Conservation (phyloP, 495 filamentous ascomycete species). For the Daldinia bambusicola region DNA sequence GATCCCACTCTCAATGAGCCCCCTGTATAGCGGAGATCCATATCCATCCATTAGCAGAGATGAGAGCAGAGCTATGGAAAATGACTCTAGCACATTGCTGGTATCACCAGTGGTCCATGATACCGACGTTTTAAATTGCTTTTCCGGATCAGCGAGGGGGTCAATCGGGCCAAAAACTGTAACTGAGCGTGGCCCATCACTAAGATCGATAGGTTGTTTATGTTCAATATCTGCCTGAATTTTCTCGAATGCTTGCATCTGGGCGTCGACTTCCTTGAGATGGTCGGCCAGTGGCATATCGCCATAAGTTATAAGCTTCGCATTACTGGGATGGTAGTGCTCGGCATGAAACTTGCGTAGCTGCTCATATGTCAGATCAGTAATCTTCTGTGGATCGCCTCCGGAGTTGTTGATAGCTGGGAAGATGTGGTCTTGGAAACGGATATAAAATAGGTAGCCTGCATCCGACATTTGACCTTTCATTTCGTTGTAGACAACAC, state of each 20-base stretch:
- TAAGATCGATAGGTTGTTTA: constrained; percentile 78
- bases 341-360: constrained; percentile 84
- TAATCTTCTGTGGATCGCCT: constrained; percentile 94
- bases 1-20: constrained; percentile 89
- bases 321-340: constrained; percentile 97
- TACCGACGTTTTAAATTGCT: constrained; percentile 90
- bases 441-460: constrained; percentile 93
- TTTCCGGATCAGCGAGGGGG: constrained; percentile 82
- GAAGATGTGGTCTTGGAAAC: constrained; percentile 93
- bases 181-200: constrained; percentile 70
- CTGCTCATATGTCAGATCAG: constrained; percentile 89
- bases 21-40: constrained; percentile 90
- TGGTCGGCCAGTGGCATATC: constrained; percentile 88
- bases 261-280: constrained; percentile 76
- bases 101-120: constrained; percentile 92
- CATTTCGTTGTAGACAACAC: constrained; percentile 99
- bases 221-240: constrained; percentile 76
- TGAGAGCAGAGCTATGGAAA: constrained; percentile 82
- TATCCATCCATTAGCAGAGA: constrained; percentile 91
- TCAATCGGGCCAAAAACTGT: constrained; percentile 86
- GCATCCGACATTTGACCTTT: constrained; percentile 99
- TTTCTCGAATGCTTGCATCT: constrained; percentile 74
- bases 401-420: constrained; percentile 95
- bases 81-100: constrained; percentile 82
- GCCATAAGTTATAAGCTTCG: constrained; percentile 94